Evolutionary conservation across 202 grass and related monocot species (phyloP).

Genomic region (Setaria viridis): DNA sequence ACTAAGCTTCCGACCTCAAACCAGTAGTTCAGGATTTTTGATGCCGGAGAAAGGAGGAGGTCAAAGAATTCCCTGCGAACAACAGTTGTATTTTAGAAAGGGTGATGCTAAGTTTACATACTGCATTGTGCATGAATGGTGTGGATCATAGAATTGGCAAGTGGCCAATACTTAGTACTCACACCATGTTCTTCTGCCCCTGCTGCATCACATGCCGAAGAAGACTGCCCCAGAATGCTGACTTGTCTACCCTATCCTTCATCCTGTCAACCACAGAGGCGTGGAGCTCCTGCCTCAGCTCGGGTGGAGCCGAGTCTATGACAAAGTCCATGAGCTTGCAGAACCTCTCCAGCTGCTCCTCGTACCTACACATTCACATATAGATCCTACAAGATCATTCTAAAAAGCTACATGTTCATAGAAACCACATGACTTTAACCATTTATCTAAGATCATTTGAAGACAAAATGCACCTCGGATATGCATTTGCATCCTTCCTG

Average conservation of each 20-base stretch:
- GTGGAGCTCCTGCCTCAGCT: slow-evolving; percentile 64
- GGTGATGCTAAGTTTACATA: slow-evolving; percentile 9
- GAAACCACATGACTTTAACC: not conserved
- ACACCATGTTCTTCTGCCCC: slow-evolving; percentile 96
- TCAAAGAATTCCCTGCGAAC: slow-evolving; percentile 82
- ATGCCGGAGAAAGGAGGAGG: slow-evolving; percentile 88
- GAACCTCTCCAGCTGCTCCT: slow-evolving; percentile 71
- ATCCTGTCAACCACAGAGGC: slow-evolving; percentile 66
- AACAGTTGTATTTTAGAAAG: slow-evolving; percentile 16
- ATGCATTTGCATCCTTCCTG: slow-evolving; percentile 77
- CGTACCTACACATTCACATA: slow-evolving; percentile 67
- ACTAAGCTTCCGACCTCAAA: slow-evolving; percentile 75
- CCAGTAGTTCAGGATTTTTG: slow-evolving; percentile 96
- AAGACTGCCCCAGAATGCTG: slow-evolving; percentile 80
- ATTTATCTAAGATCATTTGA: not conserved
- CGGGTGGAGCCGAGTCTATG: slow-evolving; percentile 81
- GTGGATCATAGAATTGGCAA: slow-evolving; percentile 6
- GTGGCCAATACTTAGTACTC: slow-evolving; percentile 46
- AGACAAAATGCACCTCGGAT: slow-evolving; percentile 63
- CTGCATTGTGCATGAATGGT: not conserved
- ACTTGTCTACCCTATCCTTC: slow-evolving; percentile 88
- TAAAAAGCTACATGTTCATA: not conserved
- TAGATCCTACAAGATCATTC: not conserved
- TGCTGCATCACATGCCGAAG: slow-evolving; percentile 66
- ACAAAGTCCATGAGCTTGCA: slow-evolving; percentile 96